Conservation (phyloP, 257 asterid species). For the Lycium barbarum region DNA sequence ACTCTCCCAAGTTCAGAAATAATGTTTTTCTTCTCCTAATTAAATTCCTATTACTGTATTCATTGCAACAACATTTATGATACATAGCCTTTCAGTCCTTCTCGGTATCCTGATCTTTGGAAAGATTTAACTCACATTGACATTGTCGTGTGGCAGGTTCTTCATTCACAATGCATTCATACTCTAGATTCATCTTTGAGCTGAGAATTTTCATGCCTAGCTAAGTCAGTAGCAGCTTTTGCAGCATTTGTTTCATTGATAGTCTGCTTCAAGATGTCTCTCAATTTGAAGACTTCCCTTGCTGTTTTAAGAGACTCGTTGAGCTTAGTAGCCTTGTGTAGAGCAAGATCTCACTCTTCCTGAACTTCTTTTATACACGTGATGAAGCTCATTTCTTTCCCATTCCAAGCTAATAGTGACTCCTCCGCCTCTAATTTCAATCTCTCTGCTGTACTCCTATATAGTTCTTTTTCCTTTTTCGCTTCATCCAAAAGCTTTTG, state of each 20-base stretch:
- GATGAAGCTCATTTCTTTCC: slow-evolving; percentile 76
- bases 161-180: slow-evolving; percentile 64
- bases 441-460: slow-evolving; percentile 60
- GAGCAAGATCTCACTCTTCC: slow-evolving; percentile 61
- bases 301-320: slow-evolving; percentile 53
- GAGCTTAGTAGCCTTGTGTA: slow-evolving; percentile 52
- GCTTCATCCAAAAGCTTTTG: slow-evolving; percentile 57
- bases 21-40: neutral
- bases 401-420: slow-evolving; percentile 76
- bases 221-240: slow-evolving; percentile 27
- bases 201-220: slow-evolving; percentile 15
- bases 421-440: slow-evolving; percentile 82
- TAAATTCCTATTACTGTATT: neutral
- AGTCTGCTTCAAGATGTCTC: slow-evolving; percentile 85
- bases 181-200: slow-evolving; percentile 57
- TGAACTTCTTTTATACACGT: slow-evolving; percentile 68
- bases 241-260: slow-evolving; percentile 34
- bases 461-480: slow-evolving; percentile 58
- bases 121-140: slow-evolving; percentile 50
- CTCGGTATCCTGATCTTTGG: neutral
- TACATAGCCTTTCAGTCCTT: neutral
- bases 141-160: slow-evolving; percentile 51
- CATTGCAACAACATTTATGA: neutral
- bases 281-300: slow-evolving; percentile 59
- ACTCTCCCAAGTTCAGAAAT: slow-evolving; percentile 40